Conservation (phyloP, 768 basidiomycete genomes). For the Auricularia auricula-judae region DNA sequence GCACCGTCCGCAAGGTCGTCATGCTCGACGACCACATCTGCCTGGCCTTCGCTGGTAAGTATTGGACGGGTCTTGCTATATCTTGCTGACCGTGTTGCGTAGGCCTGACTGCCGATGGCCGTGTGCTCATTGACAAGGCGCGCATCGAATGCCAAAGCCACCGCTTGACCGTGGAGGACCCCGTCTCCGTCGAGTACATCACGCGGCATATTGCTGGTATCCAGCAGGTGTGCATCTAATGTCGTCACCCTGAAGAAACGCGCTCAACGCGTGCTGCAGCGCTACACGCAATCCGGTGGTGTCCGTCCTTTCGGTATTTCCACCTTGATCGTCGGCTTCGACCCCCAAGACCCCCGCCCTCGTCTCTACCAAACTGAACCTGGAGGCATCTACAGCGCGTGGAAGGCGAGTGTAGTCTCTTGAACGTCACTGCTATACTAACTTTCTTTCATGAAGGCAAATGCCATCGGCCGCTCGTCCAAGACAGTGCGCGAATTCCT, state of each 20-base stretch:
- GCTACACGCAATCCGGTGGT: conserved; percentile 98
- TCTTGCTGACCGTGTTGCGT: background rate
- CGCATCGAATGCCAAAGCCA: conserved; percentile 97
- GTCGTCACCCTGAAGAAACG: background rate
- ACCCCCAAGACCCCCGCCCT: conserved; percentile 80
- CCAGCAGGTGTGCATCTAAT: conserved; percentile 64
- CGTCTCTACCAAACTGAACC: conserved; percentile 96
- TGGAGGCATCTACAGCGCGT: conserved; percentile 93
- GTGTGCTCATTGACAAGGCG: conserved; percentile 96
- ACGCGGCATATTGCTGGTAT: conserved; percentile 97
- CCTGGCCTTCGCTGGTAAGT: conserved; percentile 89
- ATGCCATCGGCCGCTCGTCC: conserved; percentile 93
- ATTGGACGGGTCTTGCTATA: background rate
- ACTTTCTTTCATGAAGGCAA: conserved; percentile 46
- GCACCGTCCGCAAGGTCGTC: conserved; percentile 94
- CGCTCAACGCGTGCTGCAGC: conserved; percentile 33
- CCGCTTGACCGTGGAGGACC: conserved; percentile 94
- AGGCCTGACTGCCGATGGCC: conserved; percentile 97
- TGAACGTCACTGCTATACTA: background rate
- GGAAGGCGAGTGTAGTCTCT: conserved; percentile 59
- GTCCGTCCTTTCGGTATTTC: conserved; percentile 97
- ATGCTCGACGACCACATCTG: conserved; percentile 98
- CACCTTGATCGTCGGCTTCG: conserved; percentile 93
- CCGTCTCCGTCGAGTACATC: conserved; percentile 96
- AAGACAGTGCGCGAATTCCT: conserved; percentile 98